phyloP scores from a whole-genome alignment of 352 stramenopile species.

The Thraustotheca clavata region DNA sequence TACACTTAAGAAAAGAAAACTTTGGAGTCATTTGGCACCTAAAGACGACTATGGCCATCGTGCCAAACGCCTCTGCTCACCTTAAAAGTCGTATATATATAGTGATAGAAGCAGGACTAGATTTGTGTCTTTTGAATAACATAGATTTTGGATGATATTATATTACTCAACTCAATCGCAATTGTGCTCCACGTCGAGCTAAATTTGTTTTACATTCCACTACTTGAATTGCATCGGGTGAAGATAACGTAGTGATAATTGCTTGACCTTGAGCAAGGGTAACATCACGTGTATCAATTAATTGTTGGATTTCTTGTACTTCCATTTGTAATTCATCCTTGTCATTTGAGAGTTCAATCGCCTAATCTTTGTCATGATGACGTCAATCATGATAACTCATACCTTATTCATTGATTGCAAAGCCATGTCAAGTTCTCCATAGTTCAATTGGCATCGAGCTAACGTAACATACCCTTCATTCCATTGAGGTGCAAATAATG shows the following conservation, averaged over 20 bases:
- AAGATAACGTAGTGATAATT: background rate
- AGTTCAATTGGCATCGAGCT: slow-evolving; percentile 63
- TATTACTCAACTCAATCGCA: background rate
- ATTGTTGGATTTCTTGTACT: slow-evolving; percentile 34
- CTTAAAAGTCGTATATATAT: slow-evolving; percentile 1
- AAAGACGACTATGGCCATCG: background rate
- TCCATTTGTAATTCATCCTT: slow-evolving; percentile 37
- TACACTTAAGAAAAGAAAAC: background rate
- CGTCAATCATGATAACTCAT: background rate
- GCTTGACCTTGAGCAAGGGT: slow-evolving; percentile 36
- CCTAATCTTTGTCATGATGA: slow-evolving; percentile 24
- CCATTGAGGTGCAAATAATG: slow-evolving; percentile 45
- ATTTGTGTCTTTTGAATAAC: background rate
- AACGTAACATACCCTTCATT: slow-evolving; percentile 63
- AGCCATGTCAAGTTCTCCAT: slow-evolving; percentile 65
- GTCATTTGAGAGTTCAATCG: slow-evolving; percentile 31
- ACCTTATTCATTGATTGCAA: slow-evolving; percentile 41
- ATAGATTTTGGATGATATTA: slow-evolving; percentile 2
- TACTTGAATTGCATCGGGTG: slow-evolving; percentile 26
- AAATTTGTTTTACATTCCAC: background rate
- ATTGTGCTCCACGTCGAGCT: background rate
- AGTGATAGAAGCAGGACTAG: slow-evolving; percentile 4
- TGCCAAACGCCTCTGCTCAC: slow-evolving; percentile 4
- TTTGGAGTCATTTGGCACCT: background rate
- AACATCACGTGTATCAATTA: slow-evolving; percentile 32